Evolutionary conservation across 2,329 filamentous ascomycete genomes (phyloP), one percentile per base, ranked within the genome.

Genomic region (Talaromyces sp.): DNA sequence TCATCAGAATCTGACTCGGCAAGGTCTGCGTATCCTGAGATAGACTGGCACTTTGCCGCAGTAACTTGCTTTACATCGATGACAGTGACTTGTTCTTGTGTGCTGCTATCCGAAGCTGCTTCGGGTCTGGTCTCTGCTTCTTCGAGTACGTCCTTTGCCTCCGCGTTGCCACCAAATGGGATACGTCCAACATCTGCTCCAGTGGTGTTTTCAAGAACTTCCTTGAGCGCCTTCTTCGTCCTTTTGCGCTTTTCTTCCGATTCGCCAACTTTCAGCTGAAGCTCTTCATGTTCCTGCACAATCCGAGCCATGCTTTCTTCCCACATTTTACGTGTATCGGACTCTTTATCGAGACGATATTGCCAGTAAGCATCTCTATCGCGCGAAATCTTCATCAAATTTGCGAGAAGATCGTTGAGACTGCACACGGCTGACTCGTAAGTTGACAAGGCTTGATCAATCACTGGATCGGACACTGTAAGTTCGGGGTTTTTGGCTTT

Each of bases 301-400:
- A 99, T 89, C 66, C 92, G 87, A 9, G 94, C 91, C 94, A 99
- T 97, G 74, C 92, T 97, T 68, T 99, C 94, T 75, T 99, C 94
- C 94, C 94, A 99, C 85, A 99, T 89, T 60, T 89, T 87, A 37
- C 94, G 86, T 76, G 97, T 88, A 70, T 96, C 90, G 43, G 87
- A 87, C 75, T 99, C 94, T 56, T 91, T 87, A 65, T 96, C 92
- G 40, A 99, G 80, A 13, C 92, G 87, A 70, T 96, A 95, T 72
- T 97, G 93, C 94, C 94, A 99, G 71, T 96, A 96, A 0, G 91
- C 86, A 73, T 99, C 94, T 53, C 95, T 88, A 69, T 99, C 94
- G 66, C 89, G 87, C 8, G 92, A 93, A 67, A 99, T 97, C 53
- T 92, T 90, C 48, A 97, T 79, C 8, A 99, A 80, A 70, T 97